phyloP scores from a whole-genome alignment of 1,139 yeast species.

The Diutina pseudorugosa region DNA sequence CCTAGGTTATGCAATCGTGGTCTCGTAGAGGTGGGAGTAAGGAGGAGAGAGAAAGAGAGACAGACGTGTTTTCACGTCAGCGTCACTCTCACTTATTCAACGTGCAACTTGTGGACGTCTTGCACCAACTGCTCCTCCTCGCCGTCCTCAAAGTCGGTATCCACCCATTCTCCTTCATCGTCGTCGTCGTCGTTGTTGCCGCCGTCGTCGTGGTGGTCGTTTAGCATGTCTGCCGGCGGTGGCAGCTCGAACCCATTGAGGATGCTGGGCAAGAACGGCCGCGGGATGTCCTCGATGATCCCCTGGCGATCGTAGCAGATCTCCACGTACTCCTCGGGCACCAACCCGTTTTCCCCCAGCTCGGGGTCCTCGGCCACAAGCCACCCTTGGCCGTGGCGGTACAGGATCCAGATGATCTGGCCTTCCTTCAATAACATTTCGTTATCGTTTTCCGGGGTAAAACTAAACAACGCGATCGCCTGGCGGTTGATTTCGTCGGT shows the following conservation, averaged over 20 bases:
- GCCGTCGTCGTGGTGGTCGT: background rate
- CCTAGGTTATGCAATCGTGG: background rate
- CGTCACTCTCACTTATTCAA: background rate
- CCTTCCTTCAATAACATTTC: conserved; percentile 74
- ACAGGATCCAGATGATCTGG: conserved; percentile 74
- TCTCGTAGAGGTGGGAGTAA: background rate
- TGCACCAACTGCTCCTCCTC: background rate
- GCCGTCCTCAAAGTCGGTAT: conserved; percentile 12
- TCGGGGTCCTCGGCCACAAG: conserved; percentile 79
- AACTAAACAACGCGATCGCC: conserved; percentile 83
- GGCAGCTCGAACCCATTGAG: conserved; percentile 13
- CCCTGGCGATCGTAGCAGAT: conserved; percentile 21
- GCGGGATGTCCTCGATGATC: conserved; percentile 26
- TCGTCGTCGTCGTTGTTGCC: conserved; percentile 12
- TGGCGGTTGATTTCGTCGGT: conserved; percentile 32
- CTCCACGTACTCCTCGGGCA: conserved; percentile 90
- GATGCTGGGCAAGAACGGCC: conserved; percentile 34
- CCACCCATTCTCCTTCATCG: conserved; percentile 24
- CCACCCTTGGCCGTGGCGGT: conserved; percentile 98
- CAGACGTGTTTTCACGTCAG: no score
- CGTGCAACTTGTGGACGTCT: background rate
- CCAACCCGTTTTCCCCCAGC: conserved; percentile 79
- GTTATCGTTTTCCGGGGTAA: conserved; percentile 86
- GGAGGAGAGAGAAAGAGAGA: no score
- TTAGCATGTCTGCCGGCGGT: background rate